Evolutionary conservation across 2,329 filamentous ascomycete genomes (phyloP).

Genomic region (Trichoderma endophyticum): DNA sequence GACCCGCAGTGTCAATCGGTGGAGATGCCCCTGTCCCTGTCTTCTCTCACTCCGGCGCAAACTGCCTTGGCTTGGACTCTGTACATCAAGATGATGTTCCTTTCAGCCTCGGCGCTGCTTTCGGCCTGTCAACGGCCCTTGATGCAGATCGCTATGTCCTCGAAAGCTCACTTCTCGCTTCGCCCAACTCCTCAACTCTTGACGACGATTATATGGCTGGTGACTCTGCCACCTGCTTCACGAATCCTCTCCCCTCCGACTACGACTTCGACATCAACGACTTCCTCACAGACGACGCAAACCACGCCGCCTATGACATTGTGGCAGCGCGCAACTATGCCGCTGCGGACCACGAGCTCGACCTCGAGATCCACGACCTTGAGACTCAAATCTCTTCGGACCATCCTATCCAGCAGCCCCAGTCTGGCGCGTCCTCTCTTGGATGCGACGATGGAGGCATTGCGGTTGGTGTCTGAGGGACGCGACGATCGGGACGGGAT

Average conservation of each 20-base stretch:
- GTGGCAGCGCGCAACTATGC: conserved; percentile 48
- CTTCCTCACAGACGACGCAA: conserved; percentile 54
- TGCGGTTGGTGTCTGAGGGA: conserved; percentile 67
- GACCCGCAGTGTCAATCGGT: conserved; percentile 99
- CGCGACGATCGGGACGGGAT: conserved; percentile 45
- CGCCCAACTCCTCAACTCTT: conserved; percentile 63
- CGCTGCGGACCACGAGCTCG: conserved; percentile 52
- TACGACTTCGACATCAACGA: conserved; percentile 53
- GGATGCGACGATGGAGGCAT: conserved; percentile 71
- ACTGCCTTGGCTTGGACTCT: conserved; percentile 45
- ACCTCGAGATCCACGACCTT: conserved; percentile 54
- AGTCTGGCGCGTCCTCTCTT: conserved; percentile 67
- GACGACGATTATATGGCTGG: conserved; percentile 65
- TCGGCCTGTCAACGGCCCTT: conserved; percentile 66
- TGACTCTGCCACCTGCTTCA: conserved; percentile 52
- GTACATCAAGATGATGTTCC: conserved; percentile 59
- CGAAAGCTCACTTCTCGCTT: conserved; percentile 74
- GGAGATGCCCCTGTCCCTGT: conserved; percentile 50
- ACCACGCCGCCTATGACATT: conserved; percentile 44
- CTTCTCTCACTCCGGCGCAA: conserved; percentile 39
- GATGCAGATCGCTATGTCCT: conserved; percentile 71
- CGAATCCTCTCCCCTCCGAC: conserved; percentile 32
- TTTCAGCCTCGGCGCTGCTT: conserved; percentile 67
- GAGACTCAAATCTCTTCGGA: conserved; percentile 59
- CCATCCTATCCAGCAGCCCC: conserved; percentile 71